phyloP scores from a whole-genome alignment of 2,329 filamentous ascomycete genomes.

The Trichoderma koningiopsis region DNA sequence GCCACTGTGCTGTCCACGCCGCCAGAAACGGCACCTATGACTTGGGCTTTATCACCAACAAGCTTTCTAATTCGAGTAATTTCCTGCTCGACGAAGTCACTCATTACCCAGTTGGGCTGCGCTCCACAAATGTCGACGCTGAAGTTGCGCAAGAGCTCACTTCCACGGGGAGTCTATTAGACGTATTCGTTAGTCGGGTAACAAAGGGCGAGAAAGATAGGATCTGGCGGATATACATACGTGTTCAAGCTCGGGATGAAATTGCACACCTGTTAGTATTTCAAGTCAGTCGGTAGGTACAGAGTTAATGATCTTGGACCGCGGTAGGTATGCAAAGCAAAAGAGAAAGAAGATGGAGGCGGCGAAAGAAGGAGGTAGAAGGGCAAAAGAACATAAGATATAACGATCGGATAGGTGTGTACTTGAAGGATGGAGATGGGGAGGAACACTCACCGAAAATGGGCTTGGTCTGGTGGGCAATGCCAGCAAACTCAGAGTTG shows the following conservation, averaged over 20 bases:
- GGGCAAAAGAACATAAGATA: too few relatives aligned
- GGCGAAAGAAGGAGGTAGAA: too few relatives aligned
- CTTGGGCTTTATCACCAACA: conserved; percentile 79
- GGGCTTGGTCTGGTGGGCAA: neutral
- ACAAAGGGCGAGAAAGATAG: too few relatives aligned
- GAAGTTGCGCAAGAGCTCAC: conserved; percentile 74
- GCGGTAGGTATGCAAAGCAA: too few relatives aligned
- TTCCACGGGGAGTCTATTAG: conserved; percentile 56
- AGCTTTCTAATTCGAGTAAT: conserved; percentile 77
- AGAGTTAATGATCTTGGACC: too few relatives aligned
- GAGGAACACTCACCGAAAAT: neutral
- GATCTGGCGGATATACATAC: too few relatives aligned
- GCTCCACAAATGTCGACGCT: conserved; percentile 79
- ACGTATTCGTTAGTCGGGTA: neutral
- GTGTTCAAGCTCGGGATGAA: too few relatives aligned
- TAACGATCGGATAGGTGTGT: too few relatives aligned
- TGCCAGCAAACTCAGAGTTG: neutral
- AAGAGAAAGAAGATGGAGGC: too few relatives aligned
- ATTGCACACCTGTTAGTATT: too few relatives aligned
- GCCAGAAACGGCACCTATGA: conserved; percentile 64
- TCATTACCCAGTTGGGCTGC: conserved; percentile 80
- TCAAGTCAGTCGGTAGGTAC: too few relatives aligned
- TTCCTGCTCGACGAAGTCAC: conserved; percentile 77
- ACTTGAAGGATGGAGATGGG: too few relatives aligned
- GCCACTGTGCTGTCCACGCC: conserved; percentile 91